Evolutionary conservation across 768 basidiomycete genomes (phyloP).

Genomic region (Exsudoporus frostii): DNA sequence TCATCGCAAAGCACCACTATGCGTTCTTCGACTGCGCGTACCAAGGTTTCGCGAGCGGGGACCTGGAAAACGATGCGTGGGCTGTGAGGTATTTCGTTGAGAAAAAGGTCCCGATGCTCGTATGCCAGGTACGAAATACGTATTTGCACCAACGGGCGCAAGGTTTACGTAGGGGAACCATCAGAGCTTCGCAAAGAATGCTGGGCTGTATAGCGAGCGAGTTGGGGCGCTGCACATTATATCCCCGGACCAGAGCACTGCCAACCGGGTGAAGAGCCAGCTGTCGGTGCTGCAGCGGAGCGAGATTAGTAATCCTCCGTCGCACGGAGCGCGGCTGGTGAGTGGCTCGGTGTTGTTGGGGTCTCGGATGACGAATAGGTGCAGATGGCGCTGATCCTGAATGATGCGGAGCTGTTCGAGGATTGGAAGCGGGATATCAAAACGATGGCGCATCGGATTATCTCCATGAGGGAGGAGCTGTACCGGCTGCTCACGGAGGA

Average conservation of each 20-base stretch:
- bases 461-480: conserved; percentile 83
- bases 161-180: conserved; percentile 8
- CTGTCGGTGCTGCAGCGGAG: conserved; percentile 88
- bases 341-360: conserved; percentile 25
- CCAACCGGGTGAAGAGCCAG: conserved; percentile 76
- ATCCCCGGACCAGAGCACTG: conserved; percentile 58
- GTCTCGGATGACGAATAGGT: background rate
- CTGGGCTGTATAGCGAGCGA: conserved; percentile 92
- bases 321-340: conserved; percentile 86
- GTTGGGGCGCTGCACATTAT: conserved; percentile 92
- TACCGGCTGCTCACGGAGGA: conserved; percentile 64
- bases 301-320: conserved; percentile 93
- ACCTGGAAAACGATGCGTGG: conserved; percentile 87
- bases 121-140: conserved; percentile 71
- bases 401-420: conserved; percentile 65
- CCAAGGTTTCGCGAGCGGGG: conserved; percentile 94
- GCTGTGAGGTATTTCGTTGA: conserved; percentile 87
- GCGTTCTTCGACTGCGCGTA: conserved; percentile 96
- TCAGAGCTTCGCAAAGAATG: conserved; percentile 97
- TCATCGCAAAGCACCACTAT: conserved; percentile 73
- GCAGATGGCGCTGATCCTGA: conserved; percentile 80
- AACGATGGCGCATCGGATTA: conserved; percentile 78
- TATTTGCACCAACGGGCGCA: background rate
- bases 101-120: conserved; percentile 67
- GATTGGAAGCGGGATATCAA: conserved; percentile 90